Base-by-base conservation (phyloP, 768 basidiomycete genomes). In the Tricholoma hemisulphureum region DNA sequence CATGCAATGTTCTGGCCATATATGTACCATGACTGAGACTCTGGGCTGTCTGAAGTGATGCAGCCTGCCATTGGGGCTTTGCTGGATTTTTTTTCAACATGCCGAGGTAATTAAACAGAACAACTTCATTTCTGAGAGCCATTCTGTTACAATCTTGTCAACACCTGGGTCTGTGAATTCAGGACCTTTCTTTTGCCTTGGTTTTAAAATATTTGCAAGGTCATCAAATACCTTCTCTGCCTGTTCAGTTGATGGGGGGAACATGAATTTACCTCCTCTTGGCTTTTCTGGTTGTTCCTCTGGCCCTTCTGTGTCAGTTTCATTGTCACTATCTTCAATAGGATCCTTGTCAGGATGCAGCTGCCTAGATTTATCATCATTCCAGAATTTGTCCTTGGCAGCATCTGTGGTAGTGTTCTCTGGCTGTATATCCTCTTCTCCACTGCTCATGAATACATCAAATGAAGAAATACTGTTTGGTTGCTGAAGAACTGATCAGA, bases 311-410 rank as follows among this genome's bases (percentile, higher is more conserved):
- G 9, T 10, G 9, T 43, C 9, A 11, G 41, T 23, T 23, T 43
- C 41, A 23, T 43, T 23, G 21, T 51, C 50, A 51, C 50, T 51
- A 9, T 51, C 50, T 11, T 51, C 50, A 35, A 51, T 51, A 10
- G 50, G 49, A 29, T 31, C 29, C 2, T 31, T 10, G 16, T 51
- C 50, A 35, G 13, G 18, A 32, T 31, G 13, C 28, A n/a, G 29
- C 49, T 10, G 28, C 45, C 23, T 31, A 51, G 49, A 32, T 29
- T 34, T 31, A 20, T 51, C 31, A 20, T 51, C 29, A 20, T 51
- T 16, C 50, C 31, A 51, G 18, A 20, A 16, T 11, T 51, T 18
- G 3, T 34, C 29, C 20, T 31, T 31, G 9, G 50, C 14, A 8
- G 11, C 13, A 16, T 32, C 49, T 50, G 16, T 50, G 24, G 48